Percentiles rank a stretch among this genome's conserved stretches.
Evolutionary conservation across 2,329 filamentous ascomycete genomes (phyloP).

Genomic region (Botryotinia convoluta): DNA sequence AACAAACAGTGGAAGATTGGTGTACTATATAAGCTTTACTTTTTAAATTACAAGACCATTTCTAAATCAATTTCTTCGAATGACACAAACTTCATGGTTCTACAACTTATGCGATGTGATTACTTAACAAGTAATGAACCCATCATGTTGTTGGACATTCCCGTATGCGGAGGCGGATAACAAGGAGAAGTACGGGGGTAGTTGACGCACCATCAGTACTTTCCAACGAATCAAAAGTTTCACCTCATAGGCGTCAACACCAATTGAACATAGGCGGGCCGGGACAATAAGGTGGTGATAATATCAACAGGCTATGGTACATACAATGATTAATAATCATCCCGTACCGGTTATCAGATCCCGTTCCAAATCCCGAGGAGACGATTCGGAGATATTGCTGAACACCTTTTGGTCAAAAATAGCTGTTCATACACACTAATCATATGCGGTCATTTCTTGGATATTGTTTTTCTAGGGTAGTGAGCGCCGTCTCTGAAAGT

Average conservation of each 20-base stretch:
- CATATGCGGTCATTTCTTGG: not conserved
- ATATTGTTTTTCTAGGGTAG: no score
- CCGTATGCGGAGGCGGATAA: not conserved
- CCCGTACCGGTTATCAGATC: not conserved
- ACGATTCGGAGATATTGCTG: not conserved
- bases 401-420: no score
- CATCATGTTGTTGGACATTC: not conserved
- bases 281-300: not conserved
- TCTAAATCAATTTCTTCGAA: not conserved
- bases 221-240: not conserved
- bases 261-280: not conserved
- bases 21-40: not conserved
- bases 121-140: not conserved
- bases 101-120: conserved; percentile 1
- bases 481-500: no score
- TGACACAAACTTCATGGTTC: not conserved
- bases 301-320: not conserved
- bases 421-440: not conserved
- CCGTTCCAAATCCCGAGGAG: not conserved
- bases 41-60: not conserved
- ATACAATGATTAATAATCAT: not conserved
- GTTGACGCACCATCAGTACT: not conserved
- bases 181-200: not conserved
- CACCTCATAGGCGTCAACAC: no score
- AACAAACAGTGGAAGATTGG: not conserved